Base-by-base conservation (phyloP, 1,284 basidiomycete genomes). In the Anthracocystis setariae region DNA sequence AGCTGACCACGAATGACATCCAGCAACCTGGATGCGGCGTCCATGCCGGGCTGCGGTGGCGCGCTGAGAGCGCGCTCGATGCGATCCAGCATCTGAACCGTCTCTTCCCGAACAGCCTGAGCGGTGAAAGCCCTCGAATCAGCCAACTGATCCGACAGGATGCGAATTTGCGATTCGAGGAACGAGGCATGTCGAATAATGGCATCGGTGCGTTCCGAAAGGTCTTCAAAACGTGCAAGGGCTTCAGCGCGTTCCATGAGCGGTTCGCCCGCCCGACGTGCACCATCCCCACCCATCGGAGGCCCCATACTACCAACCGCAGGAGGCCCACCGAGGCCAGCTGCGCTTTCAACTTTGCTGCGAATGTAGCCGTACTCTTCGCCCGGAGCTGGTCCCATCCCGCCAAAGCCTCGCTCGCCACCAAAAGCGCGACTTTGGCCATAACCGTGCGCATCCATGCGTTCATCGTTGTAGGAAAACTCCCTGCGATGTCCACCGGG, bases 181-280 rank as follows among this genome's bases (percentile, higher is more conserved):
- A 77, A 80, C n/a, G 61, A 61, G 13, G 77, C 66, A 51, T 80
- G 78, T 18, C 78, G 69, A 46, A 80, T 80, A 50, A 80, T 76
- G 48, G 74, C 72, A 46, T 80, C 78, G 42, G 77, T 72, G n/a
- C 78, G 71, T 48, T 80, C 78, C 23, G 74, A 75, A 18, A 79
- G 57, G 46, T 79, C 77, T 37, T 77, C 72, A 40, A 77, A 56
- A 1, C 73, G 60, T n/a, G 59, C 62, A 18, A 65, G 50, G 8
- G 60, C 46, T 48, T 72, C 69, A 40, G 48, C 56, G 13, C 59
- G 54, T 8, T 72, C 69, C 25, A 72, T 32, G 37, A 38, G 24
- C 0, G 40, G n/a, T 1, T 65, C 58, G 33, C 23, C 37, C 37
- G 17, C 40, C 21, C 53, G 62, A 32, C 56, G 65, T 9, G 44